phyloP scores from a whole-genome alignment of 2,329 filamentous ascomycete species.

The Dothistroma pini region DNA sequence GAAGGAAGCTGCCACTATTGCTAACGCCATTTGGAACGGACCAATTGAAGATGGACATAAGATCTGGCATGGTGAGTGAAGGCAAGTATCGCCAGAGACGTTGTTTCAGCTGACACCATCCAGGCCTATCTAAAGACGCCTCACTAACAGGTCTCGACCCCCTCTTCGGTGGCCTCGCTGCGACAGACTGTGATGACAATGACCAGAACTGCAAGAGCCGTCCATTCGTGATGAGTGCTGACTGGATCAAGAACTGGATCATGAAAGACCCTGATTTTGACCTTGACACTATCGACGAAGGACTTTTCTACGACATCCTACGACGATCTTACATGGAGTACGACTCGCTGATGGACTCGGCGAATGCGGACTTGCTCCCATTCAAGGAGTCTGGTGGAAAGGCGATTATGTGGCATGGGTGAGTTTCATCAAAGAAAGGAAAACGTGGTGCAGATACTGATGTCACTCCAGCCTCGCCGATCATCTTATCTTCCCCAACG shows the following conservation, averaged over 20 bases:
- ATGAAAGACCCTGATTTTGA: slow-evolving; percentile 27
- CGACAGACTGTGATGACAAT: slow-evolving; percentile 27
- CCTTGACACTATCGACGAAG: slow-evolving; percentile 18
- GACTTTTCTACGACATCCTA: slow-evolving; percentile 18
- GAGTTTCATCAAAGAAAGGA: not conserved
- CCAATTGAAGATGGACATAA: slow-evolving; percentile 18
- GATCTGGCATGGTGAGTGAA: slow-evolving; percentile 34
- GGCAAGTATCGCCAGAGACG: slow-evolving; percentile 25
- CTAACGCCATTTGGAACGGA: slow-evolving; percentile 35
- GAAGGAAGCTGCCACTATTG: slow-evolving; percentile 31
- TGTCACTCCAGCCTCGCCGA: slow-evolving; percentile 30
- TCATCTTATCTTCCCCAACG: slow-evolving; percentile 35
- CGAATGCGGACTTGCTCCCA: slow-evolving; percentile 35
- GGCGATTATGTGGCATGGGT: slow-evolving; percentile 30
- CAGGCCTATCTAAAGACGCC: slow-evolving; percentile 18
- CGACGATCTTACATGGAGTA: slow-evolving; percentile 25
- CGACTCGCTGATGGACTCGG: slow-evolving; percentile 35
- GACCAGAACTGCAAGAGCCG: slow-evolving; percentile 23
- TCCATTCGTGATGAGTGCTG: slow-evolving; percentile 32
- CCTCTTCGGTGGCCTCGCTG: slow-evolving; percentile 24
- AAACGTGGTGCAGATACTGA: not conserved
- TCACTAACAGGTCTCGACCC: slow-evolving; percentile 23
- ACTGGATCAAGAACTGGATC: slow-evolving; percentile 38
- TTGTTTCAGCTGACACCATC: not conserved
- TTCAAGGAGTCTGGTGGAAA: slow-evolving; percentile 39